phyloP scores from a whole-genome alignment of 345 rosid species.

The Populus alba region DNA sequence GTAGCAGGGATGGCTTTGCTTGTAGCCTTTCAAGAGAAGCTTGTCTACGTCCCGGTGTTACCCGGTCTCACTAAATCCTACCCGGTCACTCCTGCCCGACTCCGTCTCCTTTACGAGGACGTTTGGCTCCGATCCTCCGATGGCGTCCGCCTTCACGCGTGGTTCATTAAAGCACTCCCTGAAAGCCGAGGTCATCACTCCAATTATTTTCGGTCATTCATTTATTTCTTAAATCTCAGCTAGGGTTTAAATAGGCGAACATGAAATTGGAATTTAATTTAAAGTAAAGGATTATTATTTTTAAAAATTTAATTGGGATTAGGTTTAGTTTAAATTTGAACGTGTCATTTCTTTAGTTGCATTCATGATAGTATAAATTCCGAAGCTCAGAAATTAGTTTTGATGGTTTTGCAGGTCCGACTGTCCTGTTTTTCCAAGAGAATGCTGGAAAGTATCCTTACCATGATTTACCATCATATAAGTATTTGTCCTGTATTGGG shows the following conservation, averaged over 20 bases:
- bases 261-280: background rate
- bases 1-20: conserved; percentile 89
- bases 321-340: background rate
- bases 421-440: conserved; percentile 94
- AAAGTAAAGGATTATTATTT: background rate
- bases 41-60: conserved; percentile 91
- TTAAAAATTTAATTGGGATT: background rate
- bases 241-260: conserved; percentile 26
- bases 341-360: background rate
- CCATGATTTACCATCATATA: background rate
- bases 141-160: conserved; percentile 86
- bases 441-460: conserved; percentile 99
- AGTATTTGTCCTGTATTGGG: background rate
- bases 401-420: conserved; percentile 76
- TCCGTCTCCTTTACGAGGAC: conserved; percentile 77
- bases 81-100: conserved; percentile 75
- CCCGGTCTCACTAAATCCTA: conserved; percentile 90
- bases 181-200: conserved; percentile 61
- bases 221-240: background rate
- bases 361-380: background rate
- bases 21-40: conserved; percentile 89
- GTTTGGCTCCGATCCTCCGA: conserved; percentile 96
- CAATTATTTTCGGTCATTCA: background rate
- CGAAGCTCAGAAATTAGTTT: conserved; percentile 2
- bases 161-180: conserved; percentile 91